These are phyloP conservation scores for Phytophthora ramorum DNA, from an alignment of 352 stramenopile species.

Conservation along the genomic window DNA sequence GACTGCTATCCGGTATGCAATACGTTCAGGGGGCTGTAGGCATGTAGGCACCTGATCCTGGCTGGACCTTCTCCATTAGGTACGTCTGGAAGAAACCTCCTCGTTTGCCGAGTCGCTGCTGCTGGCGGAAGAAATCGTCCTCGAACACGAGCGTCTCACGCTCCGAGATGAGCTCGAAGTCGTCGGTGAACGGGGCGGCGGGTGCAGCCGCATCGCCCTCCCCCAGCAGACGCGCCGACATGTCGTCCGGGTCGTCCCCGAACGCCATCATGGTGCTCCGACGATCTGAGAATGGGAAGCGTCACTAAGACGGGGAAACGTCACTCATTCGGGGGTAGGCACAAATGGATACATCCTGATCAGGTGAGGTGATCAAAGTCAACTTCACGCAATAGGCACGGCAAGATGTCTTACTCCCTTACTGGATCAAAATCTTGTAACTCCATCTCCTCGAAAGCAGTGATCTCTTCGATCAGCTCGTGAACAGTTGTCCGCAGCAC, in stretches of 20 bases:
- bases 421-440: slow-evolving; percentile 5
- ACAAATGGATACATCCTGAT: not conserved
- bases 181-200: slow-evolving; percentile 30
- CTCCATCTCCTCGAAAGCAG: slow-evolving; percentile 43
- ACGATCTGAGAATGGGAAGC: slow-evolving; percentile 27
- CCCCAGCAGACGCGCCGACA: slow-evolving; percentile 39
- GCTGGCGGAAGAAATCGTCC: slow-evolving; percentile 53
- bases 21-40: not conserved
- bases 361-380: too few relatives aligned
- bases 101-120: slow-evolving; percentile 38
- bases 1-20: not conserved
- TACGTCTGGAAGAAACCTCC: slow-evolving; percentile 75
- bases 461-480: slow-evolving; percentile 81
- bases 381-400: too few relatives aligned
- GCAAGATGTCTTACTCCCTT: slow-evolving; percentile 21
- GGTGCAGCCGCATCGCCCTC: slow-evolving; percentile 7
- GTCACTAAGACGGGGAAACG: slow-evolving; percentile 5
- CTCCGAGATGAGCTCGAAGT: slow-evolving; percentile 77
- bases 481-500: slow-evolving; percentile 78
- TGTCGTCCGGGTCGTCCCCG: slow-evolving; percentile 36
- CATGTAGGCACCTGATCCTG: slow-evolving; percentile 70
- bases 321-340: too few relatives aligned
- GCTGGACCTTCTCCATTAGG: slow-evolving; percentile 84
- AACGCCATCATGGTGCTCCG: slow-evolving; percentile 50
- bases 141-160: slow-evolving; percentile 86